Evolutionary conservation across 176 grass and related monocot species (phyloP), one percentile per base, ranked within the genome.

Genomic region (Musa troglodytarum): DNA sequence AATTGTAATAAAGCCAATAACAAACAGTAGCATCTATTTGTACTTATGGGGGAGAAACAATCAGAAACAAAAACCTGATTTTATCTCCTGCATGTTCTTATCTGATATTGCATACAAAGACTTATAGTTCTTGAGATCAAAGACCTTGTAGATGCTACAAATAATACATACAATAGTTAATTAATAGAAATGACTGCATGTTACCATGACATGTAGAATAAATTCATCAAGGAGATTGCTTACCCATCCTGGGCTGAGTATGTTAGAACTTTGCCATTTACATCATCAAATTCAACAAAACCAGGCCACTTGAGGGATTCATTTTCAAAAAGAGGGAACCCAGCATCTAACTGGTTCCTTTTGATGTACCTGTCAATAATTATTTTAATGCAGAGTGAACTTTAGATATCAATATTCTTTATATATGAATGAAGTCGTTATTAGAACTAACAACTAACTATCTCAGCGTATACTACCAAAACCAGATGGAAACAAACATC

Each of bases 211-310:
- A 68, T 7, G 49, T 43, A 50, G 9, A 43, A 74, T 26, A 66
- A 51, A 77, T n/a, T 29, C 54, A 57, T 54, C 20, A 77, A 80
- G 21, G 65, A 66, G 26, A 57, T 57, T 58, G 50, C 68, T 58
- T 89, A 99, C 95, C 95, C 93, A 80, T 99, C 90, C 71, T 94
- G 90, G 65, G 95, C 95, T 68, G 95, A 99, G 67, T 99, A 99
- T 52, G 95, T 99, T 49, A 99, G 82, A 76, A 99, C 90, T 66
- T 94, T 99, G 54, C 95, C 95, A 86, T 99, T 99, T 53, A 94
- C 95, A 91, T 99, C 95, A 81, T 99, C 95, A 77, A 99, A 99
- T 71, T 94, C 95, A 11, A 99, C 95, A 43, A 99, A 99, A 73
- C 91, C 95, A 79, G 95, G 95, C 95, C 95, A 99, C 68, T 99